Evolutionary conservation across 2,329 filamentous ascomycete species (phyloP), one percentile per base, ranked within the genome.

Genomic region (Fusarium austroafricanum): DNA sequence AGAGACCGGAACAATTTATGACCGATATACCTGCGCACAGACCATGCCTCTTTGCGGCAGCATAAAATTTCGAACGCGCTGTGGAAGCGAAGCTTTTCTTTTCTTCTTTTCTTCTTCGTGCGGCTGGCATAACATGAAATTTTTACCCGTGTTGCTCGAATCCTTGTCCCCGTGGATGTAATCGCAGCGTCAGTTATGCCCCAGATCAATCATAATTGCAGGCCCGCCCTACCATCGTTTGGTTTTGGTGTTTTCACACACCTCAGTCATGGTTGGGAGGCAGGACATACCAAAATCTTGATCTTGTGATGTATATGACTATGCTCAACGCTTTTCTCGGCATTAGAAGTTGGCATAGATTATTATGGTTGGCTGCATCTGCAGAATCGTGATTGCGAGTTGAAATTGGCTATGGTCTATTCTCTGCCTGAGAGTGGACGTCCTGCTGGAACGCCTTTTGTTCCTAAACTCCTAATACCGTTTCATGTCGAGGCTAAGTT

Each of bases 181-280:
- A 75, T 81, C 81, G 79, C 74, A 89, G 91, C 90, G 91, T 94
- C 91, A 89, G 87, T 91, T 88, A 86, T 87, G 89, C 88, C 90
- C 86, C 87, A 94, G 91, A 92, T 77, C 65, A 81, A 91, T 82
- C 81, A 86, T 85, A 92, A 95, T 95, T 94, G 91, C 91, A 92
- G 83, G 79, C 84, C 81, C 83, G 82, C 84, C 80, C 82, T 78
- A 81, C 81, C 80, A 81, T 82, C 83, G 83, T 78, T 82, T 77
- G 77, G 71, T 76, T 71, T 72, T 73, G 61, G 73, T 73, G 70
- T 63, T 72, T 71, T 66, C 69, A 67, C 70, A 68, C 74, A 71
- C 71, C 63, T 65, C 68, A 71, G 74, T 73, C 75, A 71, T 73
- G 78, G 72, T 75, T 73, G 70, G 71, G 78, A 78, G 79, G 79